phyloP scores from a whole-genome alignment of 768 basidiomycete species.

The Boletus tomentosulus region DNA sequence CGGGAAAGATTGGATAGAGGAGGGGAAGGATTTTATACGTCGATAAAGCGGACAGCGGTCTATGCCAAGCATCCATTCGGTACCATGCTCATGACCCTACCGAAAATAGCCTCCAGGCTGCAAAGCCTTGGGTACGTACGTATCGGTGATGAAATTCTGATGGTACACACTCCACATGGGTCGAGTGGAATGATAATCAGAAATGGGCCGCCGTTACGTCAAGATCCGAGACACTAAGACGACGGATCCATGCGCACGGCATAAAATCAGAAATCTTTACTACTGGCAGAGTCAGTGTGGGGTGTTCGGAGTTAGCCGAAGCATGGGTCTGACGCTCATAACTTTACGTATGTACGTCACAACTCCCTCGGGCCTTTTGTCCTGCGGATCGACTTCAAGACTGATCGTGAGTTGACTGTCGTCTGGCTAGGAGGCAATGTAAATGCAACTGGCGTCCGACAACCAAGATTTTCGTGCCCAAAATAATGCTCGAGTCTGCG shows the following conservation, averaged over 20 bases:
- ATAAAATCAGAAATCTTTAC: too few relatives aligned
- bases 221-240: neutral
- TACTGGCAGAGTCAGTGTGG: too few relatives aligned
- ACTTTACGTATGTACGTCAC: too few relatives aligned
- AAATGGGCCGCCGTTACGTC: neutral
- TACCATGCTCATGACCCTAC: neutral
- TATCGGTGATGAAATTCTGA: neutral
- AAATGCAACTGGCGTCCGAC: too few relatives aligned
- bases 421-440: too few relatives aligned
- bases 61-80: neutral
- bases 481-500: neutral
- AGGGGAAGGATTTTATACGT: neutral
- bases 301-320: too few relatives aligned
- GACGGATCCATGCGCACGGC: too few relatives aligned
- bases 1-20: neutral
- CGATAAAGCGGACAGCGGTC: neutral
- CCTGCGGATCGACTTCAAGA: too few relatives aligned
- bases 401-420: too few relatives aligned
- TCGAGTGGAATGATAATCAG: neutral
- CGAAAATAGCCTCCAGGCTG: neutral
- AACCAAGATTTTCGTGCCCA: too few relatives aligned
- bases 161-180: neutral
- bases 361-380: too few relatives aligned
- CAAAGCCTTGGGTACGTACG: neutral
- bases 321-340: too few relatives aligned